Evolutionary conservation across 495 filamentous ascomycete genomes (phyloP).

Genomic region (Neurospora sp.): DNA sequence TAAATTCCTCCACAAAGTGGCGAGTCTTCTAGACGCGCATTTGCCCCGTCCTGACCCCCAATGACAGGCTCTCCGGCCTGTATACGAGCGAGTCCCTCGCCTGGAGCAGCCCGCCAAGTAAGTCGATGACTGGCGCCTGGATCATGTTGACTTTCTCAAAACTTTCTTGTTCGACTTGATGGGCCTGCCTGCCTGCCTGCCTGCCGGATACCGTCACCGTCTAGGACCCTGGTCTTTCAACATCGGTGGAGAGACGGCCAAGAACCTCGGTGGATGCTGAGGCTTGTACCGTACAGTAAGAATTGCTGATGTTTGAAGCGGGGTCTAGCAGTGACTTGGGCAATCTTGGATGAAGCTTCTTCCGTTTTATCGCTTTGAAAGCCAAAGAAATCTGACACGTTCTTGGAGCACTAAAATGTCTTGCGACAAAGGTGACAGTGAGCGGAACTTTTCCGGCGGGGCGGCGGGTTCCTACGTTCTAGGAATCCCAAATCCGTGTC

Average conservation of each 20-base stretch:
- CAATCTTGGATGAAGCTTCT: constrained; percentile 10
- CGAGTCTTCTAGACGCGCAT: background rate
- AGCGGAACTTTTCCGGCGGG: constrained; percentile 19
- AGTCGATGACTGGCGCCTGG: background rate
- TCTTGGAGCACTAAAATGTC: background rate
- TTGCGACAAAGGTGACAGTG: constrained; percentile 6
- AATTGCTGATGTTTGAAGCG: constrained; percentile 1
- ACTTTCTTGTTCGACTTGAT: background rate
- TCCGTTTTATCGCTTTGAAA: constrained; percentile 16
- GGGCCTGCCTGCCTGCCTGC: background rate
- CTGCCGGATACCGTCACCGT: background rate
- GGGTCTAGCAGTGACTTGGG: constrained; percentile 11
- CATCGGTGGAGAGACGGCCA: background rate
- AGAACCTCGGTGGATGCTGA: background rate
- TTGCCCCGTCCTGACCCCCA: background rate
- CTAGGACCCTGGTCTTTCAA: background rate
- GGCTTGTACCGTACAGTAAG: constrained; percentile 2
- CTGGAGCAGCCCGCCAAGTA: background rate
- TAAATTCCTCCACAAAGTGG: background rate
- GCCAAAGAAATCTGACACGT: background rate
- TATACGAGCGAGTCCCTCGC: background rate
- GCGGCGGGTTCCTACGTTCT: constrained; percentile 14
- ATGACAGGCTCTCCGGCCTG: background rate
- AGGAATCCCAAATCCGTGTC: constrained; percentile 27
- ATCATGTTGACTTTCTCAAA: background rate